These are phyloP conservation scores for Paecilomyces niveus DNA, from an alignment of 2,329 filamentous ascomycete species.

Conservation along the genomic window DNA sequence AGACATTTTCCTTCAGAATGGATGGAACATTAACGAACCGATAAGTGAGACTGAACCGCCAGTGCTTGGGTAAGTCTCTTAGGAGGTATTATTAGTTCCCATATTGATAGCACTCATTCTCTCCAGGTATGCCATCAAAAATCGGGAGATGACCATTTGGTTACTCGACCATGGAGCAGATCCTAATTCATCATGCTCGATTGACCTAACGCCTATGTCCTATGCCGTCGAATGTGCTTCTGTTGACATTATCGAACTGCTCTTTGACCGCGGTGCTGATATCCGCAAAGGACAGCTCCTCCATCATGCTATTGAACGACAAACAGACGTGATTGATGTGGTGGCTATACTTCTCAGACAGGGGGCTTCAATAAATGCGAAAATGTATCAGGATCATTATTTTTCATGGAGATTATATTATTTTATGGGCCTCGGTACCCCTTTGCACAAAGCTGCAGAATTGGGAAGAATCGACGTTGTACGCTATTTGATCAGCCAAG, in stretches of 20 bases:
- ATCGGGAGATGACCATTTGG: neutral
- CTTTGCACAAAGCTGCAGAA: neutral
- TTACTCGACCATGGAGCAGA: neutral
- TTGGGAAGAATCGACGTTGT: neutral
- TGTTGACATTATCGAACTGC: neutral
- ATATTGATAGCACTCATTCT: neutral
- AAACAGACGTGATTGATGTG: neutral
- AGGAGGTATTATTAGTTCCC: neutral
- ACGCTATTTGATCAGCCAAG: neutral
- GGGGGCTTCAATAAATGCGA: neutral
- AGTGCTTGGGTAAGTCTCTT: neutral
- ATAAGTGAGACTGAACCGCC: neutral
- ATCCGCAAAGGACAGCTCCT: neutral
- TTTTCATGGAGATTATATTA: neutral
- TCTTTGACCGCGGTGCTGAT: neutral
- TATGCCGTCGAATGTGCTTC: neutral
- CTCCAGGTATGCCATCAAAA: neutral
- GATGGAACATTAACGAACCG: neutral
- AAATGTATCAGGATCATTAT: neutral
- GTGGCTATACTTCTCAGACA: neutral
- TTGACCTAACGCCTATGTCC: neutral
- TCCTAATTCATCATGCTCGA: neutral
- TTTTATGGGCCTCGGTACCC: neutral
- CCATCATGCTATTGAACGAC: neutral
- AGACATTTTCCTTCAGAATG: neutral